Base-by-base conservation (phyloP, 2,329 filamentous ascomycete genomes). In the Cryphonectria nitschkei region DNA sequence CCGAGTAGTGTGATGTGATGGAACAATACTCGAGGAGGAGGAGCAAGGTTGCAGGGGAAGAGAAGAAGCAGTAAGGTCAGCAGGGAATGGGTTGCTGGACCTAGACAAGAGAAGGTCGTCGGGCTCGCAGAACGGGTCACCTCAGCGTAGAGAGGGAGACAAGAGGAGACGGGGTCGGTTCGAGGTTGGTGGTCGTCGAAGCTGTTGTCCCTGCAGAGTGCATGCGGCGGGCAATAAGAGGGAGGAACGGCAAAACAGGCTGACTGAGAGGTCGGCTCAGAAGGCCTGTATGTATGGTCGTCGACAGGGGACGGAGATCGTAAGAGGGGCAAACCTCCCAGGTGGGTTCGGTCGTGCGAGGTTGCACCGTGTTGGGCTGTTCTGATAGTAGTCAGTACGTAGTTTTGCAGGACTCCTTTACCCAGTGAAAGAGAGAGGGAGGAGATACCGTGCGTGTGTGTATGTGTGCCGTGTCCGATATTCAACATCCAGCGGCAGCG, bases 1-100 rank as follows among this genome's bases (percentile, higher is more conserved):
- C 63, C 43, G 41, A 19, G 43, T 22, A 43, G 52, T 16, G 43
- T 65, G 63, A 34, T 61, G 63, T 54, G 50, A 56, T 46, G 43
- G 32, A 62, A n/a, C 16, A 19, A n/a, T 19, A 16, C 16, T 34
- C 58, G 67, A 37, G 61, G 56, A 22, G 46, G 43, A 41, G 39
- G 52, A 58, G 56, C 65, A 34, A 56, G 69, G 66, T 63, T 66
- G 70, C 70, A 69, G 63, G 70, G 26, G 3, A 22, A 14, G n/a
- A 46, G 34, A 58, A 50, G 63, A 54, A 65, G 64, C 43, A 56
- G 70, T 63, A 46, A 68, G 65, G 46, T 64, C 56, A 65, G 63
- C 16, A 29, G 39, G 34, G 34, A n/a, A 32, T 6, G 65, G 29
- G 26, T 26, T 50, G 43, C 14, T 34, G 52, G n/a, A 22, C n/a